Evolutionary conservation across 257 asterid genomes (phyloP).

Genomic region (Solanum corneliomulleri): DNA sequence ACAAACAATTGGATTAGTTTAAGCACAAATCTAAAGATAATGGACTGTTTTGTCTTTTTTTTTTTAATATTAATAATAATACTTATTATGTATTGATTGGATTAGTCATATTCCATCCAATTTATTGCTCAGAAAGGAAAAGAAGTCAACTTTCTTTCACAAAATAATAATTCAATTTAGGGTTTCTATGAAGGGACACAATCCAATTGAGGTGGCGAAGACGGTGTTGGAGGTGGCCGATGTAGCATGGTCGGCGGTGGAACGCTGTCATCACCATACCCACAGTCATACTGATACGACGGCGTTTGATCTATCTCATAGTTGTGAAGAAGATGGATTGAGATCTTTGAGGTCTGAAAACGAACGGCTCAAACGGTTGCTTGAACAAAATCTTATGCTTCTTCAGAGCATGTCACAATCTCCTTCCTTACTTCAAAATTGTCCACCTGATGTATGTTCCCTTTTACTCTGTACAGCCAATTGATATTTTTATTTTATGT

Average conservation of each 20-base stretch:
- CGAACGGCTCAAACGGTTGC: slow-evolving; percentile 50
- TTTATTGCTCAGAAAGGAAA: not conserved
- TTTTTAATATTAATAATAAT: not conserved
- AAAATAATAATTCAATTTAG: not conserved
- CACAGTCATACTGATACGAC: slow-evolving; percentile 17
- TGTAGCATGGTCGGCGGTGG: slow-evolving; percentile 82
- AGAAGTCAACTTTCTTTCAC: not conserved
- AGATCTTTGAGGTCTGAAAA: slow-evolving; percentile 53
- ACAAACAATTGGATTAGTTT: not conserved
- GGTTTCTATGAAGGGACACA: slow-evolving; percentile 12
- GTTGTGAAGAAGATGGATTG: slow-evolving; percentile 17
- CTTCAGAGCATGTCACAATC: slow-evolving; percentile 44
- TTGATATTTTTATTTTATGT: not conserved
- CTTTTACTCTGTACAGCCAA: not conserved
- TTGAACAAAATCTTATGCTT: slow-evolving; percentile 64
- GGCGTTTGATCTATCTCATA: not conserved
- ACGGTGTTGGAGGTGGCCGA: slow-evolving; percentile 93
- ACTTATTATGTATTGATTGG: not conserved
- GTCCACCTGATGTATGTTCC: slow-evolving; percentile 65
- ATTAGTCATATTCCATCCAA: not conserved
- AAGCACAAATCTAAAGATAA: not conserved
- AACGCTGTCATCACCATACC: slow-evolving; percentile 44
- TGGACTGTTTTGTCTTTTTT: not conserved
- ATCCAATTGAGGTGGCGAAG: slow-evolving; percentile 62
- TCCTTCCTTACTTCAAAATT: slow-evolving; percentile 31